phyloP scores from a whole-genome alignment of 345 rosid genomes.

The Hypericum perforatum region DNA sequence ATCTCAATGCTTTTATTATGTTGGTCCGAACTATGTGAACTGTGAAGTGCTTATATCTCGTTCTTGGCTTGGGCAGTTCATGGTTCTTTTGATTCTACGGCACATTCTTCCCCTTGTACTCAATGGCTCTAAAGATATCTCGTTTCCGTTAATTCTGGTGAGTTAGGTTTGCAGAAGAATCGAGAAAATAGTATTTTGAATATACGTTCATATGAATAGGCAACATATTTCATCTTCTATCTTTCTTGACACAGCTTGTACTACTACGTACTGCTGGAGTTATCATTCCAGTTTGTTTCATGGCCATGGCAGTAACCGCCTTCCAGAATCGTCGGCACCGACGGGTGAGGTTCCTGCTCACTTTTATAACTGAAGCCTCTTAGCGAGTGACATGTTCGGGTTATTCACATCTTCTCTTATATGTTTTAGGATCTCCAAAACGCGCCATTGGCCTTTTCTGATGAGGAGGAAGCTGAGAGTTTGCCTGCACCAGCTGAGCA shows the following conservation, averaged over 20 bases:
- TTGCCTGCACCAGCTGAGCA: conserved; percentile 22
- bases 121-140: conserved; percentile 26
- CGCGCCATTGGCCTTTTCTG: conserved; percentile 29
- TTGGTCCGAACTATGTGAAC: neutral
- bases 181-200: neutral
- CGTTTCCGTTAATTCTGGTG: conserved; percentile 54
- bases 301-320: conserved; percentile 36
- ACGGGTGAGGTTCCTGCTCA: conserved; percentile 23
- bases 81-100: conserved; percentile 66
- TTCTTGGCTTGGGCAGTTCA: conserved; percentile 44
- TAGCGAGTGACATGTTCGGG: neutral
- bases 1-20: neutral
- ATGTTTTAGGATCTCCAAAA: conserved; percentile 24
- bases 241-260: conserved; percentile 30
- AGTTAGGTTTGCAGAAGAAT: neutral
- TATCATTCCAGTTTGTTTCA: conserved; percentile 60
- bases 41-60: conserved; percentile 2
- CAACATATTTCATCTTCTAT: conserved; percentile 1
- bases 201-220: neutral
- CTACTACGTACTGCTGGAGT: conserved; percentile 52
- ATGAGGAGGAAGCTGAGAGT: conserved; percentile 55
- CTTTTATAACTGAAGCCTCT: neutral
- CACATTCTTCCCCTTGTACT: conserved; percentile 65
- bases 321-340: conserved; percentile 35
- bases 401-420: neutral